phyloP scores from a whole-genome alignment of 768 basidiomycete genomes.

The Sarcodon aspratus region DNA sequence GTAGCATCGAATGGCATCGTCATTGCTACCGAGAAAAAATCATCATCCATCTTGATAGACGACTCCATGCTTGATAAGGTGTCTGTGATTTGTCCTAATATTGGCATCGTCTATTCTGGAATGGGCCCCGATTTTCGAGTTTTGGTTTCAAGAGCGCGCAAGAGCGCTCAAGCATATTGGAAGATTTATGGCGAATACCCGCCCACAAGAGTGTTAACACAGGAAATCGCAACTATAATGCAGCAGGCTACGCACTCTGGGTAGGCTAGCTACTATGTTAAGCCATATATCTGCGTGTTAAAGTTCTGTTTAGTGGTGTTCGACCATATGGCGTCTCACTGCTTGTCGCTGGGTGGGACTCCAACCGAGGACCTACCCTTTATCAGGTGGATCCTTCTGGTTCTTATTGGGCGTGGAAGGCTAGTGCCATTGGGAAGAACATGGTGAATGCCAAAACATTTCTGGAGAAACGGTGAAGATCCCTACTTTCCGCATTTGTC shows the following conservation, averaged over 20 bases:
- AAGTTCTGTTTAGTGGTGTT: conserved; percentile 64
- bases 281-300: conserved; percentile 7
- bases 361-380: conserved; percentile 86
- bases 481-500: conserved; percentile 12
- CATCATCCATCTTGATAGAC: conserved; percentile 94
- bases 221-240: conserved; percentile 97
- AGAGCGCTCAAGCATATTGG: conserved; percentile 99
- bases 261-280: conserved; percentile 26
- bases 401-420: conserved; percentile 99
- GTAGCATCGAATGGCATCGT: conserved; percentile 98
- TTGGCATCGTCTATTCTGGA: conserved; percentile 98
- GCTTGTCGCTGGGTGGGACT: conserved; percentile 94
- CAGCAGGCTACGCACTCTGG: conserved; percentile 98
- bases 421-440: conserved; percentile 98
- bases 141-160: conserved; percentile 86
- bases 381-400: conserved; percentile 99
- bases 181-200: conserved; percentile 99
- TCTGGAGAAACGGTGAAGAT: conserved; percentile 86
- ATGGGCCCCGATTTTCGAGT: conserved; percentile 99
- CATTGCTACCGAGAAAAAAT: conserved; percentile 99
- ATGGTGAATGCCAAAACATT: conserved; percentile 99
- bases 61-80: conserved; percentile 98
- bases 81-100: conserved; percentile 94
- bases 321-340: conserved; percentile 98
- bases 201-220: conserved; percentile 89